Evolutionary conservation across 805 yeast species (phyloP).

Genomic region (Saturnispora galanensis): DNA sequence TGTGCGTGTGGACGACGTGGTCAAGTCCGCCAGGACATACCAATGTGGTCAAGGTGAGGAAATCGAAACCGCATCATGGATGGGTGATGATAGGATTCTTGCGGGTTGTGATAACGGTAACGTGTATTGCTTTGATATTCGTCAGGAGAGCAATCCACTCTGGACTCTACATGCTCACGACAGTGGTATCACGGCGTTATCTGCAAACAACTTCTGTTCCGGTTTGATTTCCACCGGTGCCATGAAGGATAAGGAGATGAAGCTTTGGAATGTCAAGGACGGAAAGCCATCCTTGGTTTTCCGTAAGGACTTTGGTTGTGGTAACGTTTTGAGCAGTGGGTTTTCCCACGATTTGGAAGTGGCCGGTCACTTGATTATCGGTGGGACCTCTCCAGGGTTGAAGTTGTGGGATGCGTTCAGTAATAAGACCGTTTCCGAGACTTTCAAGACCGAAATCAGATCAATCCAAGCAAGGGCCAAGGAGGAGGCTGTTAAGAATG

Average conservation of each 20-base stretch:
- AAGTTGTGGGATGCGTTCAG: constrained; percentile 91
- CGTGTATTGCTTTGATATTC: constrained; percentile 80
- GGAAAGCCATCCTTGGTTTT: constrained; percentile 72
- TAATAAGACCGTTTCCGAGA: constrained; percentile 64
- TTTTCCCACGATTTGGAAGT: constrained; percentile 79
- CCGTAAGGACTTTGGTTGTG: constrained; percentile 87
- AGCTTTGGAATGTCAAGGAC: constrained; percentile 68
- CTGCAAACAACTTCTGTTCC: constrained; percentile 53
- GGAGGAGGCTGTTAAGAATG: constrained; percentile 42
- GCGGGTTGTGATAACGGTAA: constrained; percentile 91
- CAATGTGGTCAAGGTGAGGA: constrained; percentile 58
- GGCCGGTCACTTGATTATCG: constrained; percentile 75
- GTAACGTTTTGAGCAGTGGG: constrained; percentile 73
- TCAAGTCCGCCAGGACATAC: constrained; percentile 54
- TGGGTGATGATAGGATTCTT: constrained; percentile 34
- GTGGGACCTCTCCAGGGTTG: constrained; percentile 77
- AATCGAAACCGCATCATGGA: constrained; percentile 76
- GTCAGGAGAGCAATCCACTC: constrained; percentile 53
- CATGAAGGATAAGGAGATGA: constrained; percentile 78
- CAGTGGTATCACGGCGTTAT: constrained; percentile 78
- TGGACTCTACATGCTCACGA: constrained; percentile 99
- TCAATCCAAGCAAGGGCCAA: constrained; percentile 47
- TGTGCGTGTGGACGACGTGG: constrained; percentile 62
- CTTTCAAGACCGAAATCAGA: constrained; percentile 52
- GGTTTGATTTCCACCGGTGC: constrained; percentile 82